Base-by-base conservation (phyloP, 2,329 filamentous ascomycete genomes). In the Pseudopithomyces chartarum region DNA sequence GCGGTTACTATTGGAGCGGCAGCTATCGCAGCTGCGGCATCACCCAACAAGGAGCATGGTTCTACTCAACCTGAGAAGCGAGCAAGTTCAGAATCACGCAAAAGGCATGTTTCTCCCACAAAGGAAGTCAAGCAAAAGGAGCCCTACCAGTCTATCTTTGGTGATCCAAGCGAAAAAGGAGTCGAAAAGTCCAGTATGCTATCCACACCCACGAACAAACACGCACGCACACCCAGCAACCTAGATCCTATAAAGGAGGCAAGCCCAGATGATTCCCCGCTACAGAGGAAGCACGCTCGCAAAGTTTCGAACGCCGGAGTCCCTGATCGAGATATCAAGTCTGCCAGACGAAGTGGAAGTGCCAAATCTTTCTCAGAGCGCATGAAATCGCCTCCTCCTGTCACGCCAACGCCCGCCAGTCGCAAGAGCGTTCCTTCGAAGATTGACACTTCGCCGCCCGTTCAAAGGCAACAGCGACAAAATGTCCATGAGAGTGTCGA, bases 161-260 rank as follows among this genome's bases (percentile, higher is more conserved):
- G 71, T 6, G 73, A 71, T 43, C 67, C 69, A 23, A 70, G 49
- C 29, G 65, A 73, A 50, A 68, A 68, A 62, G 64, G 59, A 20
- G 22, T 56, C 10, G 61, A 63, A 39, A 62, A 60, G 45, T 54
- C 58, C 23, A 40, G 55, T 8, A 40, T 48, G 13, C 52, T 62
- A 39, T 56, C 64, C 6, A 73, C 73, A 7, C 68, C 74, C 17
- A 57, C 61, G 39, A 34, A 62, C 7, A 70, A 67, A 52, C 65
- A 69, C 34, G 44, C 60, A 40, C 65, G 64, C 53, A 70, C 73
- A 20, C 67, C 70, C 49, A 57, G 62, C 12, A 70, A 72, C 22
- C 80, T 87, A 8, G 78, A 81, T 19, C 77, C 82, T 1, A 86
- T 86, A 60, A 77, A 77, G 32, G 84, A 86, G 67, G 78, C 77